phyloP scores from a whole-genome alignment of 768 basidiomycete species.

The Mycena vitilis region DNA sequence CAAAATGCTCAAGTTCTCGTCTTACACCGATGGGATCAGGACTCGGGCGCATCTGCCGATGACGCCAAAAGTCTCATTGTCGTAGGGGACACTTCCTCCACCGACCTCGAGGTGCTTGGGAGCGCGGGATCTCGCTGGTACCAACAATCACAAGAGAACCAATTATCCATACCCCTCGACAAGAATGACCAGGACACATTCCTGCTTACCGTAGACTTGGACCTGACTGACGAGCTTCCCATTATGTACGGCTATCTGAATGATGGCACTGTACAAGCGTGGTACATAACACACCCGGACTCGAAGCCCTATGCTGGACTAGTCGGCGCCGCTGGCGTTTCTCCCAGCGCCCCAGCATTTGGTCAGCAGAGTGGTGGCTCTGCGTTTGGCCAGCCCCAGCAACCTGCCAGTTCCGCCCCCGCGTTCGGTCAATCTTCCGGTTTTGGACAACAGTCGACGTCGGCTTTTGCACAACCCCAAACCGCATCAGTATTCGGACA shows the following conservation, averaged over 20 bases:
- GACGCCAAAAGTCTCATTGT: constrained; percentile 55
- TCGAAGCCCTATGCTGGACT: constrained; percentile 68
- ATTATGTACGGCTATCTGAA: constrained; percentile 81
- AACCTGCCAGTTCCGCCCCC: constrained; percentile 39
- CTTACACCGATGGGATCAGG: constrained; percentile 63
- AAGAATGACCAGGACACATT: constrained; percentile 77
- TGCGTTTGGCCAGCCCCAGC: constrained; percentile 25
- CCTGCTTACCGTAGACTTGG: constrained; percentile 71
- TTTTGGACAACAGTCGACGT: constrained; percentile 31
- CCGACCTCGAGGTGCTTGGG: constrained; percentile 61
- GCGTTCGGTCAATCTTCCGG: constrained; percentile 46
- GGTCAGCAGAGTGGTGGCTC: constrained; percentile 11
- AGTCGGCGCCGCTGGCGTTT: constrained; percentile 42
- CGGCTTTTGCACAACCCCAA: constrained; percentile 44
- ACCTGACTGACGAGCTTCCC: constrained; percentile 68
- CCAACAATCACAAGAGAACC: constrained; percentile 62
- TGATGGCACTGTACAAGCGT: constrained; percentile 81
- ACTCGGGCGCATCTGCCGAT: constrained; percentile 44
- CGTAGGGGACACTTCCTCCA: constrained; percentile 59
- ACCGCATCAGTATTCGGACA: constrained; percentile 36
- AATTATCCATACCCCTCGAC: constrained; percentile 74
- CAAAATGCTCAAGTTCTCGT: constrained; percentile 51
- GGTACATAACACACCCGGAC: constrained; percentile 73
- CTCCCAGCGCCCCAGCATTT: constrained; percentile 31
- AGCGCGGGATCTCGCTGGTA: constrained; percentile 56